These are phyloP conservation scores for Sclerotinia spermophila DNA, from an alignment of 2,329 filamentous ascomycete genomes.

Conservation along the genomic window DNA sequence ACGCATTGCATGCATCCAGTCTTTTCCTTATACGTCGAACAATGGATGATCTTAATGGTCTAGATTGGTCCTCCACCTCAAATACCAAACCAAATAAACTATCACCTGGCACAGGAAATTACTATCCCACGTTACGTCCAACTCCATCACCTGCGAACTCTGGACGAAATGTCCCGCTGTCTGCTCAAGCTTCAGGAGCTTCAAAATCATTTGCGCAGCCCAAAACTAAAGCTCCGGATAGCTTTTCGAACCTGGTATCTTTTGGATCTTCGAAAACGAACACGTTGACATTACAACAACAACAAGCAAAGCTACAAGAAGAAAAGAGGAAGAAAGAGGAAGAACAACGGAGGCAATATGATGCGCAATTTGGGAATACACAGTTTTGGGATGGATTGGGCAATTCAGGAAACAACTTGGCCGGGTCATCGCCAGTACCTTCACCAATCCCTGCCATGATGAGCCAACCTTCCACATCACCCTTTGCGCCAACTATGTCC, in stretches of 20 bases:
- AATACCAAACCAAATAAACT: conserved; percentile 39
- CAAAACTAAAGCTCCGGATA: conserved; percentile 55
- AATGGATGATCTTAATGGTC: conserved; percentile 61
- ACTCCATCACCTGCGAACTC: conserved; percentile 48
- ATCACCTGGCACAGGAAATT: conserved; percentile 42
- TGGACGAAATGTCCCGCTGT: conserved; percentile 53
- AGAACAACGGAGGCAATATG: conserved; percentile 66
- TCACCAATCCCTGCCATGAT: conserved; percentile 48
- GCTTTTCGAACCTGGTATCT: conserved; percentile 72
- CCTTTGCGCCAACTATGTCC: conserved; percentile 34
- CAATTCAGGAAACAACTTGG: conserved; percentile 43
- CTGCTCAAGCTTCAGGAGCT: conserved; percentile 41
- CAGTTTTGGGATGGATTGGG: conserved; percentile 75
- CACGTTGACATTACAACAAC: conserved; percentile 74
- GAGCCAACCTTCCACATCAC: conserved; percentile 35
- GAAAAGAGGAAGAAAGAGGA: conserved; percentile 71
- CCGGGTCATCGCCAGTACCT: conserved; percentile 44
- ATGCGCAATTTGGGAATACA: conserved; percentile 72
- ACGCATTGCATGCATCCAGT: conserved; percentile 21
- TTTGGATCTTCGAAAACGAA: conserved; percentile 56
- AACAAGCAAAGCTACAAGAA: conserved; percentile 63
- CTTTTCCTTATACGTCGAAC: conserved; percentile 23
- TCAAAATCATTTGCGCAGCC: conserved; percentile 38
- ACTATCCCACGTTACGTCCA: conserved; percentile 51
- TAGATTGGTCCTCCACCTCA: conserved; percentile 52